Percentiles rank a stretch among this genome's conserved stretches.
Conservation (phyloP, 75 land plant species). For the Larix kaempferi region DNA sequence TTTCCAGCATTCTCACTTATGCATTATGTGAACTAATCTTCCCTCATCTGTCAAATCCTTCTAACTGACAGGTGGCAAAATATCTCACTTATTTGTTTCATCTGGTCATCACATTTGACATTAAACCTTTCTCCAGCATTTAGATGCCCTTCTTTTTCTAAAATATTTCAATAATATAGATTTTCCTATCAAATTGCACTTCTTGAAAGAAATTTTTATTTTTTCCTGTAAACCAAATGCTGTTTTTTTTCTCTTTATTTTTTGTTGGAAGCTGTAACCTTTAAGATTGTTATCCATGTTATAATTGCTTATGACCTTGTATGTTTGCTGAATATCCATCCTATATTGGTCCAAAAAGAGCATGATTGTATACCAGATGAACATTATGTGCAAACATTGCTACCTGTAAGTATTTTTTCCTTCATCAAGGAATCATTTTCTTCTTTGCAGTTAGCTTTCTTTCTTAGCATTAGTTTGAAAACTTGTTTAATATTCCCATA, state of each 20-base stretch:
- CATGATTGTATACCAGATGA: conserved; percentile 97
- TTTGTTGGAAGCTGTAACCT: too few species aligned
- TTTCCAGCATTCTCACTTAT: too few species aligned
- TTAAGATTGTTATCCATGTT: neutral
- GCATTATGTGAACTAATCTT: neutral
- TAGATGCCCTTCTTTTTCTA: neutral
- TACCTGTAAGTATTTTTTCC: conserved; percentile 57
- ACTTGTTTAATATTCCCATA: neutral
- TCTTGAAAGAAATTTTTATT: neutral
- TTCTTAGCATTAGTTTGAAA: neutral
- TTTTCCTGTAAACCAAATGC: neutral
- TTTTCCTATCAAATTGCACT: neutral
- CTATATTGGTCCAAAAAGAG: conserved; percentile 29
- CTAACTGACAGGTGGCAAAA: neutral
- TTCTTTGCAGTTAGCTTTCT: neutral
- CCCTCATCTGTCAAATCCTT: neutral
- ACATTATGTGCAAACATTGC: conserved; percentile 88
- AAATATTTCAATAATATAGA: neutral
- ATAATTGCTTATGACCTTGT: neutral
- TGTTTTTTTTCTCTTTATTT: neutral
- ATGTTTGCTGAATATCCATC: conserved; percentile 3
- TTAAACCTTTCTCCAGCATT: neutral
- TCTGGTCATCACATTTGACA: too few species aligned
- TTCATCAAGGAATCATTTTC: neutral
- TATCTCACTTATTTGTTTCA: neutral